Base-by-base conservation (phyloP, 1,139 yeast species). In the Saccharomyces hybrid region DNA sequence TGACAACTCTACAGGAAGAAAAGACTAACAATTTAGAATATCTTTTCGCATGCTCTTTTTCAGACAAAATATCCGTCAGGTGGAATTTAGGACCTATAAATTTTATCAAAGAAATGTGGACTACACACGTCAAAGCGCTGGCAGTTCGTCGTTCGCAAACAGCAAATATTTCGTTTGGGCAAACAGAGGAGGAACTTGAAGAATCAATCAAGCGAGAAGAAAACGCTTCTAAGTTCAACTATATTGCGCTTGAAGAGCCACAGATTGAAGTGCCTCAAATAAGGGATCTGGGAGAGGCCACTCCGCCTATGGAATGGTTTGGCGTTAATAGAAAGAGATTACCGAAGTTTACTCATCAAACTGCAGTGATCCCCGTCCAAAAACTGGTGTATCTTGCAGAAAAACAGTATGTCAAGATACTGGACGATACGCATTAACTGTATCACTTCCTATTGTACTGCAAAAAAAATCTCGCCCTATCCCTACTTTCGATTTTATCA, bases 241-340 rank as follows among this genome's bases (percentile, higher is more conserved):
- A 93, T 63, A 66, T 78, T 16, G 81, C 98, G 0, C 65, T 87
- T 28, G 82, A 79, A 44, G 86, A 87, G 8, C 96, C 97, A 0
- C 75, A 81, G 8, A 89, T 93, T 49, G 95, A 88, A 58, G 88
- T 93, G 26, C 98, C 98, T 1, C 95, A 86, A 63, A 75, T 93
- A 62, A 83, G 84, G 64, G 98, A 93, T 66, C 76, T 93, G 65
- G 98, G 98, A 31, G 93, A 87, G 71, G 98, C 97, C 1, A 93
- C 99, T 0, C 99, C 99, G 1, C 98, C 99, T 2, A 74, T 93
- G 58, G 98, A 93, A 69, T 93, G 99, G 99, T 87, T 93, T 73
- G 99, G 99, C 0, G 77, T 93, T 32, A 95, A 93, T 68, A 77
- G 98, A 62, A 81, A 84, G 62, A 82, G 84, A 61, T 82, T 93